Evolutionary conservation across 2,329 filamentous ascomycete species (phyloP).

Genomic region (Trichophyton simii): DNA sequence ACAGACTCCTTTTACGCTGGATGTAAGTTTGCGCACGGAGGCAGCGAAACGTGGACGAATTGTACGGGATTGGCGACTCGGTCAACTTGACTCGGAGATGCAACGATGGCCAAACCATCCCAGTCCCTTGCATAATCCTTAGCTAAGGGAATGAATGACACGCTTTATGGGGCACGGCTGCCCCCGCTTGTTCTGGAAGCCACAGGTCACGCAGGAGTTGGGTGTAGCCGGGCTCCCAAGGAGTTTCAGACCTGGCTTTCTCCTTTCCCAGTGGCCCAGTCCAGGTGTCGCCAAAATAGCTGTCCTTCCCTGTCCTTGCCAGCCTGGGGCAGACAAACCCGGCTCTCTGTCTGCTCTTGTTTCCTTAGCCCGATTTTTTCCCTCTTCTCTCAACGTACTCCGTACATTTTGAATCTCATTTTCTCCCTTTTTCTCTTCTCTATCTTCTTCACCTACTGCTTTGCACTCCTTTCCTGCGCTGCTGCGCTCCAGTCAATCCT

Average conservation of each 20-base stretch:
- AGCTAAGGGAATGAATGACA: slow-evolving; percentile 4
- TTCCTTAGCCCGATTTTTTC: slow-evolving; percentile 5
- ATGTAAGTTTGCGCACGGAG: slow-evolving; percentile 1
- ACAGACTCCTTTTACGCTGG: neutral
- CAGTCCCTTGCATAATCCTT: slow-evolving; percentile 3
- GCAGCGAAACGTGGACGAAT: slow-evolving; percentile 3
- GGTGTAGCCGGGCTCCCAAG: neutral
- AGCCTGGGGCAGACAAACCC: neutral
- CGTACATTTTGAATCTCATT: neutral
- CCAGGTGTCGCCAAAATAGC: slow-evolving; percentile 1
- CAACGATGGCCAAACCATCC: neutral
- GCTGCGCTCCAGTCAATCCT: neutral
- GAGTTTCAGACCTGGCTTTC: neutral
- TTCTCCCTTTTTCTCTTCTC: neutral
- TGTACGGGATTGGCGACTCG: neutral
- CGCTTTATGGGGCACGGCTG: slow-evolving; percentile 1
- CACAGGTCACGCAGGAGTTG: neutral
- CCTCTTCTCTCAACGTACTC: neutral
- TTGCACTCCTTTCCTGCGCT: neutral
- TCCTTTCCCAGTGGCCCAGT: neutral
- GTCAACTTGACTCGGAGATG: neutral
- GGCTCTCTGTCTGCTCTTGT: slow-evolving; percentile 6
- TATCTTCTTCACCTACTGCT: neutral
- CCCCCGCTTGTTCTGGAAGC: slow-evolving; percentile 6
- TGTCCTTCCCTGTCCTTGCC: neutral